phyloP scores from a whole-genome alignment of 306 rosid species.

The Pyrus bretschneideri region DNA sequence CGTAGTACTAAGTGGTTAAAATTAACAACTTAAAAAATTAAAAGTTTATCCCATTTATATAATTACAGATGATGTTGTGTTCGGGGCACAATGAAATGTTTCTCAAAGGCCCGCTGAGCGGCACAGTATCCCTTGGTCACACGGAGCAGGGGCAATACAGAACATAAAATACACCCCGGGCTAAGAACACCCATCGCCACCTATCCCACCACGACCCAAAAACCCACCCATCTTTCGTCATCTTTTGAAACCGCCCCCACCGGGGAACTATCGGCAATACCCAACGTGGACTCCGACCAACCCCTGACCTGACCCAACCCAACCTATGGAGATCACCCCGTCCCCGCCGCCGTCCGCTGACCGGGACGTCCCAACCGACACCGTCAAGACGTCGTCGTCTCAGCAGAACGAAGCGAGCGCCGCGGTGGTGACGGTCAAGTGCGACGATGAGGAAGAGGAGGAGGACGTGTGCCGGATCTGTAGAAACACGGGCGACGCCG shows the following conservation, averaged over 20 bases:
- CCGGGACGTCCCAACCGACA: slow-evolving; percentile 30
- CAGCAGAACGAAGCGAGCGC: slow-evolving; percentile 21
- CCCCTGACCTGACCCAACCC: slow-evolving; percentile 10
- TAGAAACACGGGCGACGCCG: slow-evolving; percentile 86
- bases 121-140: background rate
- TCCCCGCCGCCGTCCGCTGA: slow-evolving; percentile 38
- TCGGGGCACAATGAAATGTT: no score
- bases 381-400: slow-evolving; percentile 22
- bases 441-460: slow-evolving; percentile 84
- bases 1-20: no score
- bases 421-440: slow-evolving; percentile 33
- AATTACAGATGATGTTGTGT: no score
- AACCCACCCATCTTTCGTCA: background rate
- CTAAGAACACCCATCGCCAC: background rate
- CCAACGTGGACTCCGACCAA: slow-evolving; percentile 23
- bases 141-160: slow-evolving; percentile 7
- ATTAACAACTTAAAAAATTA: no score
- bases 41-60: no score
- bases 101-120: background rate
- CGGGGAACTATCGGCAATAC: background rate
- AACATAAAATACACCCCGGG: background rate
- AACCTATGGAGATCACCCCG: slow-evolving; percentile 75
- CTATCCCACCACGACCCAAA: background rate
- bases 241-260: background rate
- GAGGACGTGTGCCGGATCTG: slow-evolving; percentile 98